Conservation (phyloP, 345 rosid species). For the Populus ilicifolia region DNA sequence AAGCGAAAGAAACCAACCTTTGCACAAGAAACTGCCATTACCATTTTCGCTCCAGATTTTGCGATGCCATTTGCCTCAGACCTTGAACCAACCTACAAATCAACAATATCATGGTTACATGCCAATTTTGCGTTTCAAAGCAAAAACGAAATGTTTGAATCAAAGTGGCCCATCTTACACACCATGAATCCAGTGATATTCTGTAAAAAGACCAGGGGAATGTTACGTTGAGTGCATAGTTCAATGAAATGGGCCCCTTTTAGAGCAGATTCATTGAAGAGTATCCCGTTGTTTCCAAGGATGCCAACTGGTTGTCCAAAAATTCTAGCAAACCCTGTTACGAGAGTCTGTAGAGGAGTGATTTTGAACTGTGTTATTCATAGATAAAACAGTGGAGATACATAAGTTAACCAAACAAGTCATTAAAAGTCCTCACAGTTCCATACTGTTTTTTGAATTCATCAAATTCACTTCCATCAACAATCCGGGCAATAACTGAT, state of each 20-base stretch:
- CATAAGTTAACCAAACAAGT: constrained; percentile 6
- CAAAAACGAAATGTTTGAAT: background rate
- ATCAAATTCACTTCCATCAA: constrained; percentile 93
- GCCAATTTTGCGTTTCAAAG: background rate
- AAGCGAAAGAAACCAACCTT: constrained; percentile 46
- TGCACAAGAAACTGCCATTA: constrained; percentile 97
- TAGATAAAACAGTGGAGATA: background rate
- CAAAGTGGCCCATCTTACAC: constrained; percentile 1
- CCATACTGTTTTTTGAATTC: constrained; percentile 97
- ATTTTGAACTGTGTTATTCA: constrained; percentile 11
- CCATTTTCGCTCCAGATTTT: constrained; percentile 97
- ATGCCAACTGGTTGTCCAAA: constrained; percentile 87
- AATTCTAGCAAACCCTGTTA: constrained; percentile 82
- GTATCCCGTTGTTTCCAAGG: constrained; percentile 86
- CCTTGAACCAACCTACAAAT: constrained; percentile 83
- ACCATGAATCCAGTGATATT: constrained; percentile 98
- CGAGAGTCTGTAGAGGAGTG: constrained; percentile 65
- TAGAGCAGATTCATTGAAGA: constrained; percentile 88
- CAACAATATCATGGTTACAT: background rate
- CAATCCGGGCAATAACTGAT: constrained; percentile 83
- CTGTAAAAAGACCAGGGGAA: constrained; percentile 88
- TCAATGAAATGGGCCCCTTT: constrained; percentile 97
- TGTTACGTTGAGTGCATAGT: constrained; percentile 78
- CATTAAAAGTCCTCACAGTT: constrained; percentile 59
- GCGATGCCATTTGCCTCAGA: constrained; percentile 97